phyloP scores from a whole-genome alignment of 192 early-diverging fungal species.

The Backusella morwellensis region DNA sequence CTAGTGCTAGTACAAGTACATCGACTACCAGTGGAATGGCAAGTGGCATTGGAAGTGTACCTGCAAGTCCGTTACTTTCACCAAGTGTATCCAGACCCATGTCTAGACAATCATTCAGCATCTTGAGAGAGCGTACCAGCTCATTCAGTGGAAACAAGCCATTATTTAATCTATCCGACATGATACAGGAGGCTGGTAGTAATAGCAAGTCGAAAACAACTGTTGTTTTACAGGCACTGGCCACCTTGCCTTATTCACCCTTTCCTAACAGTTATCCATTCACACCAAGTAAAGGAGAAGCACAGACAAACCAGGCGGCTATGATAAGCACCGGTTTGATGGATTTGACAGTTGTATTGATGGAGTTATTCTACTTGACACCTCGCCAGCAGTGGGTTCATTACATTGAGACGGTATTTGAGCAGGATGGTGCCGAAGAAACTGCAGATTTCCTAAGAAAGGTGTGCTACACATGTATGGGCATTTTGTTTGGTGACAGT shows the following conservation, averaged over 20 bases:
- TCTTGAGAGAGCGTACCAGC: constrained; percentile 23
- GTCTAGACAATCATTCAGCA: constrained; percentile 22
- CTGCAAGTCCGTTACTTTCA: neutral
- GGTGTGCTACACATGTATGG: constrained; percentile 24
- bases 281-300: constrained; percentile 2
- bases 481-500: constrained; percentile 33
- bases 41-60: neutral
- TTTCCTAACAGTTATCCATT: constrained; percentile 31
- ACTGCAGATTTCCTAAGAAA: constrained; percentile 23
- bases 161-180: neutral
- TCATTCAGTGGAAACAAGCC: constrained; percentile 15
- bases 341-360: constrained; percentile 33
- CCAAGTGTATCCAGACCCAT: neutral
- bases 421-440: constrained; percentile 11
- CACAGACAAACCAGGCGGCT: neutral
- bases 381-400: constrained; percentile 23
- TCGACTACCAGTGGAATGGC: neutral
- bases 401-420: constrained; percentile 11
- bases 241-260: constrained; percentile 23
- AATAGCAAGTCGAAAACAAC: neutral
- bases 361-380: constrained; percentile 33
- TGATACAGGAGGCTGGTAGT: neutral
- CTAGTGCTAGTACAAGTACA: neutral
- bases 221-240: constrained; percentile 24
- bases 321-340: constrained; percentile 32